Percentiles rank a stretch among this genome's conserved stretches.
These are phyloP conservation scores for Pythium guiyangense DNA, from an alignment of 352 stramenopile species.

Conservation along the genomic window DNA sequence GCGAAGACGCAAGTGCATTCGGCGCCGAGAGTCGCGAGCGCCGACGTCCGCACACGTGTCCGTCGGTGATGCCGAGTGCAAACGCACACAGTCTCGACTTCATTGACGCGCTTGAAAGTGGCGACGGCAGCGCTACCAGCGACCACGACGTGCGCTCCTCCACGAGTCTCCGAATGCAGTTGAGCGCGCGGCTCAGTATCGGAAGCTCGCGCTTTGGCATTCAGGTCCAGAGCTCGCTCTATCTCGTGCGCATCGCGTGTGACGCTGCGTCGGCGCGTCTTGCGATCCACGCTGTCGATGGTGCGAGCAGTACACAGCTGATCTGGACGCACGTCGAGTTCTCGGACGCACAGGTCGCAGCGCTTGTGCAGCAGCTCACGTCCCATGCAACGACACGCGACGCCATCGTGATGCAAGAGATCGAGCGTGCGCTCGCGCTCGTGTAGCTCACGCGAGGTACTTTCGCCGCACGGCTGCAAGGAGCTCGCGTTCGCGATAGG, in stretches of 20 bases:
- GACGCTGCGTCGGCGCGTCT: background rate
- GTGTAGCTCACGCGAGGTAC: conserved; percentile 21
- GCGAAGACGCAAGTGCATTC: no score
- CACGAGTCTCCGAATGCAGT: background rate
- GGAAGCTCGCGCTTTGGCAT: conserved; percentile 3
- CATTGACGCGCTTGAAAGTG: background rate
- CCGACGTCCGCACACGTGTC: conserved; percentile 31
- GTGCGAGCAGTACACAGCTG: background rate
- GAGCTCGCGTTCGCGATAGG: conserved; percentile 38
- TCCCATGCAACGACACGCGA: conserved; percentile 11
- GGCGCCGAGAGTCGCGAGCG: background rate
- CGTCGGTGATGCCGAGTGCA: conserved; percentile 36
- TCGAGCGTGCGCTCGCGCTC: conserved; percentile 2
- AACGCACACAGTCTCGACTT: background rate
- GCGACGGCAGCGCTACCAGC: no score
- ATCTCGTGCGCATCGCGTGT: conserved; percentile 8
- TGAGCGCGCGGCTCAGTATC: conserved; percentile 11
- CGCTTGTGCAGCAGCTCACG: conserved; percentile 22
- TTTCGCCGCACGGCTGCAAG: conserved; percentile 40
- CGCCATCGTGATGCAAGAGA: conserved; percentile 8
- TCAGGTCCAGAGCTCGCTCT: background rate
- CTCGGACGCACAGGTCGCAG: background rate
- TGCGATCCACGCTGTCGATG: background rate
- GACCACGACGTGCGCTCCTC: background rate
- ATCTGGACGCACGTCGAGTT: background rate